Percentiles rank a stretch among this genome's conserved stretches.
Conservation (phyloP, 2,329 filamentous ascomycete species). For the Pseudodiploospora longispora region DNA sequence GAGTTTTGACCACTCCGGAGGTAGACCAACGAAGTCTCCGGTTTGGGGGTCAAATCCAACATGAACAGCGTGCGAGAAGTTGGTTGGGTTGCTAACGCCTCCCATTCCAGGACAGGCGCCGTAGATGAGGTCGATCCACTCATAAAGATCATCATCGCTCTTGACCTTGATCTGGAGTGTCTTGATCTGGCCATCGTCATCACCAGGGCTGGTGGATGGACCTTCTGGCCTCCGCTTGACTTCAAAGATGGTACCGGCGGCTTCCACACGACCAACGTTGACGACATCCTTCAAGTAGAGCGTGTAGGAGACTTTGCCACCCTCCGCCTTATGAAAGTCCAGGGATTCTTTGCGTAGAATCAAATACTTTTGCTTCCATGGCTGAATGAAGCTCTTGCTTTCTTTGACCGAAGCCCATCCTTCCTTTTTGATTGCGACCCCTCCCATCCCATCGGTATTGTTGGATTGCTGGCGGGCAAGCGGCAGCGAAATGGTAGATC, state of each 20-base stretch:
- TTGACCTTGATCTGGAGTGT: constrained; percentile 90
- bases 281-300: constrained; percentile 81
- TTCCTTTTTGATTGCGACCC: constrained; percentile 69
- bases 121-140: constrained; percentile 98
- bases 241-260: constrained; percentile 87
- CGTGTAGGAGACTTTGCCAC: constrained; percentile 78
- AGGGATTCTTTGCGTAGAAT: constrained; percentile 88
- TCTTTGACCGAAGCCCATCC: constrained; percentile 85
- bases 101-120: constrained; percentile 95
- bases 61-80: constrained; percentile 94
- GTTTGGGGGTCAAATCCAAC: constrained; percentile 95
- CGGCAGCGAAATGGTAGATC: constrained; percentile 66
- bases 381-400: constrained; percentile 73
- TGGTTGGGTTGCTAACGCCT: constrained; percentile 95
- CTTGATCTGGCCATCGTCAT: constrained; percentile 72
- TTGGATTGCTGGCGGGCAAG: constrained; percentile 55
- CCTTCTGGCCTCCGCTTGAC: constrained; percentile 70
- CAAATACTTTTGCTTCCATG: constrained; percentile 86
- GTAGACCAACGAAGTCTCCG: constrained; percentile 88
- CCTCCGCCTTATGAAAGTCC: constrained; percentile 89
- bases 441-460: constrained; percentile 54
- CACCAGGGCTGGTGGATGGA: constrained; percentile 61
- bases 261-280: constrained; percentile 84
- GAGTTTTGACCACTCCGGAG: constrained; percentile 94
- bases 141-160: constrained; percentile 92